Evolutionary conservation across 306 rosid species (phyloP).

Genomic region (Chamaecrista fasciculata): DNA sequence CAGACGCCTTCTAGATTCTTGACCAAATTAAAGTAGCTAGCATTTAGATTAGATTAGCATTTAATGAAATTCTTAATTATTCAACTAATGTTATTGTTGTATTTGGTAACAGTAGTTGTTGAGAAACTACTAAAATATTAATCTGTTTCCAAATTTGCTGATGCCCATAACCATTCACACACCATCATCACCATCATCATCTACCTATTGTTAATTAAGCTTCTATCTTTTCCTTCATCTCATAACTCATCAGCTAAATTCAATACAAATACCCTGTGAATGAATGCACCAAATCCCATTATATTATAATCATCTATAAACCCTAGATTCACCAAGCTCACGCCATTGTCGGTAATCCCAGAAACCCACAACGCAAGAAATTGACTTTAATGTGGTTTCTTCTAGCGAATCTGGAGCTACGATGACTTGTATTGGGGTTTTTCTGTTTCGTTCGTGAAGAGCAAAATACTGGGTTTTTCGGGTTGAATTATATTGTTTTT

Average conservation of each 20-base stretch:
- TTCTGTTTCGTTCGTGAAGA: background rate
- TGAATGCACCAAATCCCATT: constrained; percentile 13
- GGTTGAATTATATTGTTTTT: constrained; percentile 23
- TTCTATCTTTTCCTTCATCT: too few species aligned
- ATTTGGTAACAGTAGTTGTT: too few species aligned
- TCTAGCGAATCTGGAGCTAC: constrained; percentile 23
- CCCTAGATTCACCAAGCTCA: constrained; percentile 40
- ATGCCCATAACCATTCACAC: too few species aligned
- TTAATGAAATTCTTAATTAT: too few species aligned
- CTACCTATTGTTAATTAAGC: background rate
- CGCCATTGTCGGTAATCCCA: background rate
- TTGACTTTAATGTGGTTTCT: background rate
- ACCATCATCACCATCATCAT: too few species aligned
- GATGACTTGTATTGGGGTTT: constrained; percentile 1
- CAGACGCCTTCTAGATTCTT: constrained; percentile 30
- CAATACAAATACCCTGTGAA: too few species aligned
- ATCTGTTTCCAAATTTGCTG: too few species aligned
- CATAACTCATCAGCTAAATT: too few species aligned
- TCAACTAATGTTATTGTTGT: background rate
- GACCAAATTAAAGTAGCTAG: constrained; percentile 21
- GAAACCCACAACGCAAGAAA: background rate
- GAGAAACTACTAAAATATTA: too few species aligned
- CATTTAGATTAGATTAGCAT: too few species aligned
- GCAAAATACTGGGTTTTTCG: constrained; percentile 19
- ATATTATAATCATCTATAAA: constrained; percentile 28